These are phyloP conservation scores for Penicillium sp. DNA, from an alignment of 2,329 filamentous ascomycete genomes.

Conservation along the genomic window DNA sequence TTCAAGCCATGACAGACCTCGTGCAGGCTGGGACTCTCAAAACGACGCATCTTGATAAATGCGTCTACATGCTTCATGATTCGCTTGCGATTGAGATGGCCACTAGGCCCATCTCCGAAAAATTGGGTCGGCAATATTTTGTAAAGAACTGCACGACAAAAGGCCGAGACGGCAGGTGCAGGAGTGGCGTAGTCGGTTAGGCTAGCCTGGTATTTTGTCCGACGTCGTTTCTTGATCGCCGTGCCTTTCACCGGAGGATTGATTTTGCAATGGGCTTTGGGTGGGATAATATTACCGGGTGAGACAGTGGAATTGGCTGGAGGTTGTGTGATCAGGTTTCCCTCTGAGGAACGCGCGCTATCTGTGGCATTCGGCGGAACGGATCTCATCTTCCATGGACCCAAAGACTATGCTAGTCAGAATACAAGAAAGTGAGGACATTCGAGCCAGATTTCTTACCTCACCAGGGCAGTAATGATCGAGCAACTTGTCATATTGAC, in stretches of 20 bases:
- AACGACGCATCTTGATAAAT: slow-evolving; percentile 72
- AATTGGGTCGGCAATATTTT: slow-evolving; percentile 69
- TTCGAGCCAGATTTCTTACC: slow-evolving; percentile 28
- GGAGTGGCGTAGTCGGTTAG: slow-evolving; percentile 66
- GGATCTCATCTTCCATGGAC: slow-evolving; percentile 20
- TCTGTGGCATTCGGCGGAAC: slow-evolving; percentile 1
- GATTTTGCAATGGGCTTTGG: not conserved
- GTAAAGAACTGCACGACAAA: slow-evolving; percentile 69
- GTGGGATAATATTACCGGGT: not conserved
- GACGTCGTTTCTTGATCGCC: not conserved
- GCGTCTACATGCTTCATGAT: slow-evolving; percentile 66
- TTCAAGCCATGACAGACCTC: slow-evolving; percentile 70
- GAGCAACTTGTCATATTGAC: slow-evolving; percentile 73
- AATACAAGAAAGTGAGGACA: too few species aligned
- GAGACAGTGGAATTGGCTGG: slow-evolving; percentile 10
- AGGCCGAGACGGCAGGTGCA: slow-evolving; percentile 67
- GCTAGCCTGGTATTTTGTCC: slow-evolving; percentile 24
- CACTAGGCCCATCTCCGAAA: slow-evolving; percentile 58
- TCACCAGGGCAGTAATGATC: slow-evolving; percentile 68
- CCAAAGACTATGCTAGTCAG: slow-evolving; percentile 14
- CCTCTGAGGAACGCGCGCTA: slow-evolving; percentile 12
- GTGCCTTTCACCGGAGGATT: not conserved
- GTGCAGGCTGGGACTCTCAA: slow-evolving; percentile 74
- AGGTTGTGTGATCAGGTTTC: slow-evolving; percentile 22
- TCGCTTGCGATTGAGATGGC: slow-evolving; percentile 53